A percentile compares a stretch with the other conserved stretches of the same genome.
phyloP scores from a whole-genome alignment of 2,329 filamentous ascomycete genomes.

The Xylaria sp. region DNA sequence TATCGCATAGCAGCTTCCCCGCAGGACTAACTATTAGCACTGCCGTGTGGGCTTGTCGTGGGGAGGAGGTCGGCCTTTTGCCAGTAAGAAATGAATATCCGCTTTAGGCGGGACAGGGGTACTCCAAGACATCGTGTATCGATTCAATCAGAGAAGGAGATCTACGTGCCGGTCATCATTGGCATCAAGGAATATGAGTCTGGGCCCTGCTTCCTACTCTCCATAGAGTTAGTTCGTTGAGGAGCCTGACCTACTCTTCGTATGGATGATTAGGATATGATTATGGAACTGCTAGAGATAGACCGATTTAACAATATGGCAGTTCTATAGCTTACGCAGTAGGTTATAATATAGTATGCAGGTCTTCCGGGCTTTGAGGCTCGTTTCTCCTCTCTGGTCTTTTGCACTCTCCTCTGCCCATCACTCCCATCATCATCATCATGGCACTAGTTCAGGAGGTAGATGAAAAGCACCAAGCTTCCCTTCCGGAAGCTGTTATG shows the following conservation, averaged over 20 bases:
- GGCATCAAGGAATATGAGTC: conserved; percentile 20
- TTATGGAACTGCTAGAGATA: conserved; percentile 9
- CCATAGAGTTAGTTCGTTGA: conserved; percentile 3
- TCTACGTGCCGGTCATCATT: conserved; percentile 42
- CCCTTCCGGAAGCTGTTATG: conserved; percentile 42
- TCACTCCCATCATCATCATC: conserved; percentile 36
- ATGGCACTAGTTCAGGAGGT: conserved; percentile 42
- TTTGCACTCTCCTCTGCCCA: conserved; percentile 7
- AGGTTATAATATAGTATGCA: conserved; percentile 16
- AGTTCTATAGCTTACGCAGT: not conserved
- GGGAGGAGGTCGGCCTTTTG: conserved; percentile 40
- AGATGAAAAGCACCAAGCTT: conserved; percentile 43
- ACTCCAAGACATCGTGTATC: conserved; percentile 26
- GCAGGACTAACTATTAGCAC: conserved; percentile 38
- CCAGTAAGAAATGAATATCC: conserved; percentile 44
- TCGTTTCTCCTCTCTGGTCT: not conserved
- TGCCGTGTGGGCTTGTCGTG: conserved; percentile 37
- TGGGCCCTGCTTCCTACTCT: conserved; percentile 11
- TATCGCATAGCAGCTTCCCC: conserved; percentile 27
- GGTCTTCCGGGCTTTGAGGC: not conserved
- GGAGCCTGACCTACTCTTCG: conserved; percentile 8
- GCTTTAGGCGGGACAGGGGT: conserved; percentile 43
- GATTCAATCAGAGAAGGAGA: conserved; percentile 40
- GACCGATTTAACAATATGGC: conserved; percentile 7
- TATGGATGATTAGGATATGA: conserved; percentile 27